Percentiles rank a stretch among this genome's conserved stretches.
Conservation (phyloP, 306 rosid genomes). For the Rubus parviflorus region DNA sequence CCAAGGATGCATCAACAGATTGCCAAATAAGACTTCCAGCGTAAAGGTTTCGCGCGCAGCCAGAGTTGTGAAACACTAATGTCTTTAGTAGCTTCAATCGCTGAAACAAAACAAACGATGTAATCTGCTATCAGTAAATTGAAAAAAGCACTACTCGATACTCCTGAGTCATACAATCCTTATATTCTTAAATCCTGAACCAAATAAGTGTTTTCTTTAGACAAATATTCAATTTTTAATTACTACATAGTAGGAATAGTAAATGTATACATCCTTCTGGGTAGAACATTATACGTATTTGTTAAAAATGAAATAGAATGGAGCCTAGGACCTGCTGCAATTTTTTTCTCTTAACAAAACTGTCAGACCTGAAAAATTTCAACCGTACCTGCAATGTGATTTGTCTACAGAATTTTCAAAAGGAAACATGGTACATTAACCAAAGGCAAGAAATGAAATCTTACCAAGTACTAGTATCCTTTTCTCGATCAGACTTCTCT, state of each 20-base stretch:
- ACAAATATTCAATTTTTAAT: too few species aligned
- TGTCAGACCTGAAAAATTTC: too few species aligned
- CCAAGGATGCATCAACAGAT: neutral
- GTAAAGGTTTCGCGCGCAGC: neutral
- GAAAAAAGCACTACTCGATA: neutral
- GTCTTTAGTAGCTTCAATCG: too few species aligned
- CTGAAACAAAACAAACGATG: neutral
- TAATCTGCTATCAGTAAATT: neutral
- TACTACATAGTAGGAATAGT: too few species aligned
- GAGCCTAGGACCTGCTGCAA: too few species aligned
- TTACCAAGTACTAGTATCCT: neutral
- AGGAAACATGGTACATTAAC: too few species aligned
- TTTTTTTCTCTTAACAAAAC: too few species aligned
- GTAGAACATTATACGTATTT: too few species aligned
- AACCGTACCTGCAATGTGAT: too few species aligned
- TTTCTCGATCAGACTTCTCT: conserved; percentile 63
- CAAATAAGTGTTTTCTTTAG: too few species aligned
- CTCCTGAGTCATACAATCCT: neutral
- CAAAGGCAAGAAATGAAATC: neutral
- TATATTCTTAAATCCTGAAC: neutral
- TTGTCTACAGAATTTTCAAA: neutral
- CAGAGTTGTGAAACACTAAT: neutral
- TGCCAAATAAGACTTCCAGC: neutral
- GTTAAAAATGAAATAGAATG: too few species aligned
- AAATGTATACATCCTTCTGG: too few species aligned